Base-by-base conservation (phyloP, 305 asterid species). In the Fraxinus angustifolia region DNA sequence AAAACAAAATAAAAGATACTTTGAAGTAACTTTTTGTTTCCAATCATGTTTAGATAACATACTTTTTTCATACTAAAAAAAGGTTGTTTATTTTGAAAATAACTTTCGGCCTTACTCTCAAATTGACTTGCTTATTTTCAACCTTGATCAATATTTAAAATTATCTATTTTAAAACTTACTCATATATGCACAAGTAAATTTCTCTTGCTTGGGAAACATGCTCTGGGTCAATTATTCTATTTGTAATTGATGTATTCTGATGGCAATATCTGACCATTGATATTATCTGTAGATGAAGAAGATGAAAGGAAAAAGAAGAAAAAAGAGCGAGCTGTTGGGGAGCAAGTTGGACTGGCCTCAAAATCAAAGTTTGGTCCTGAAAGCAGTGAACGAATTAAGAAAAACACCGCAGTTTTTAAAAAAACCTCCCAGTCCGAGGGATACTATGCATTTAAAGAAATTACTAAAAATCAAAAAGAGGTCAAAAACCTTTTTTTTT, bases 231-330 rank as follows among this genome's bases (percentile, higher is more conserved):
- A 70, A 16, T 71, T 71, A 34, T 71, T 71, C 42, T 70, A 12
- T 71, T 71, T 71, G 76, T 71, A 16, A 71, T 71, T n/a, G 14
- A 31, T 16, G 48, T 71, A 31, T 71, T 42, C 36, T n/a, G 38
- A 78, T 21, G 53, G 67, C 33, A 82, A 79, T 2, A 45, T 78
- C 80, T 87, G 75, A 84, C 77, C 36, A 30, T 56, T 16, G 60
- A 75, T 42, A 80, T 79, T 84, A 72, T 89, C 58, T 82, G 85
- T 83, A 96, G 99, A 96, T 86, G 97, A 93, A 34, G 98, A 91
- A 80, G 93, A 91, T 85, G 97, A 92, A 30, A 89, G 92, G 67
- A 96, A 92, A 84, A 91, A 87, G 94, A 96, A 92, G 87, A 94
- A 92, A 88, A 96, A 92, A 86, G 80, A 88, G n/a, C 88, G 82